Evolutionary conservation across 176 grass and related monocot genomes (phyloP).

Genomic region (Aegilops tauschii): DNA sequence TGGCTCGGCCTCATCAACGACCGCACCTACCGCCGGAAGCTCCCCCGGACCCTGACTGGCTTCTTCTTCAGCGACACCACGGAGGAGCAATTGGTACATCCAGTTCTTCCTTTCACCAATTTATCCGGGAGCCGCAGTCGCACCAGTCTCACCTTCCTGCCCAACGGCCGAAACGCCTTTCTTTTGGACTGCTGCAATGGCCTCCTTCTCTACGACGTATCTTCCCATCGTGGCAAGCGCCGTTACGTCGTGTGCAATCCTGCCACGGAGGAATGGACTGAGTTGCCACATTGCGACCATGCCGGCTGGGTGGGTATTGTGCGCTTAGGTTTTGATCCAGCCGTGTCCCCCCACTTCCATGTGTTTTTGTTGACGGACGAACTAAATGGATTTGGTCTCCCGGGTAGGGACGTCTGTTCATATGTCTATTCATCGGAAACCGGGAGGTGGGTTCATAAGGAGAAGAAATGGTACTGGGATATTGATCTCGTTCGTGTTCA

Average conservation of each 20-base stretch:
- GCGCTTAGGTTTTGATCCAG: background rate
- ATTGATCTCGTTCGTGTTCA: background rate
- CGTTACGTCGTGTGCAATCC: conserved; percentile 13
- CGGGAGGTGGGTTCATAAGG: background rate
- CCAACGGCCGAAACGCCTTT: background rate
- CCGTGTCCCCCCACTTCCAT: background rate
- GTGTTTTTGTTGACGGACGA: background rate
- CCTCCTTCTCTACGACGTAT: conserved; percentile 1
- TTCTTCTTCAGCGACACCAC: too few relatives aligned
- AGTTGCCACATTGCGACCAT: background rate
- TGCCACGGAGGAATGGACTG: background rate
- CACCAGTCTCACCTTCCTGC: background rate
- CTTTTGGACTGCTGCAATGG: conserved; percentile 23
- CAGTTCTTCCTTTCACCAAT: background rate
- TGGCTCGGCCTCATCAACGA: background rate
- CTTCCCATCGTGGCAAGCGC: background rate
- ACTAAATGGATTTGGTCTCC: background rate
- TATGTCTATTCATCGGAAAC: conserved; percentile 2
- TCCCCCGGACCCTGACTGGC: too few relatives aligned
- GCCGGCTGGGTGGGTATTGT: rapidly evolving
- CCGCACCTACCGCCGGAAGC: background rate
- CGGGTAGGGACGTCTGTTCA: background rate
- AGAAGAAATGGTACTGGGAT: background rate
- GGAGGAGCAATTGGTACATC: background rate
- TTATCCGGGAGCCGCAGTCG: background rate